Percentiles rank a stretch among this genome's conserved stretches.
These are phyloP conservation scores for Nemania sp. DNA, from an alignment of 2,329 filamentous ascomycete species.

Conservation along the genomic window DNA sequence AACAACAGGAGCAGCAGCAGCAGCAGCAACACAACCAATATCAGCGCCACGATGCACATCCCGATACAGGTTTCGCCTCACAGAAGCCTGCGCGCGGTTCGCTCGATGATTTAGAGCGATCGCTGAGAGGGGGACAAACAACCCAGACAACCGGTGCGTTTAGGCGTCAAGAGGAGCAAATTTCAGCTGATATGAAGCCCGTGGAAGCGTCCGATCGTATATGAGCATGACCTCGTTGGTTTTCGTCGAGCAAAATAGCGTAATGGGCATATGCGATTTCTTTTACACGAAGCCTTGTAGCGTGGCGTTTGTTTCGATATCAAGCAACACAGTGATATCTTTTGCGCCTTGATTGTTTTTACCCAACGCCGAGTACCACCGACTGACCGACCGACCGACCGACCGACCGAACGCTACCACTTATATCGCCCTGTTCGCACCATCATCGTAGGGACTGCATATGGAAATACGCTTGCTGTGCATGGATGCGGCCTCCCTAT, in stretches of 20 bases:
- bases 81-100: constrained; percentile 24
- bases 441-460: neutral
- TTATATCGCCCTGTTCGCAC: neutral
- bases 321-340: constrained; percentile 23
- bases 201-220: constrained; percentile 36
- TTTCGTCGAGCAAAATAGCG: constrained; percentile 5
- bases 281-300: constrained; percentile 25
- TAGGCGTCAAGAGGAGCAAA: constrained; percentile 35
- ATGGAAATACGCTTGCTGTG: neutral
- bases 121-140: constrained; percentile 32
- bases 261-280: constrained; percentile 12
- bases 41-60: neutral
- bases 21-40: constrained; percentile 15
- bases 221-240: constrained; percentile 22
- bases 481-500: neutral
- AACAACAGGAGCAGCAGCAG: constrained; percentile 14
- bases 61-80: constrained; percentile 6
- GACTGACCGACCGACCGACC: neutral
- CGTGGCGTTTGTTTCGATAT: constrained; percentile 36
- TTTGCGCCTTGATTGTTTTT: constrained; percentile 11
- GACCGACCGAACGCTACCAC: too few relatives aligned
- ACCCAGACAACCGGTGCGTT: constrained; percentile 40
- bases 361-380: constrained; percentile 7
- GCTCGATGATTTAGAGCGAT: constrained; percentile 38
- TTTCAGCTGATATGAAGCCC: constrained; percentile 40